Base-by-base conservation (phyloP, 371 early-diverging fungal genomes). In the Mucor irregularis region DNA sequence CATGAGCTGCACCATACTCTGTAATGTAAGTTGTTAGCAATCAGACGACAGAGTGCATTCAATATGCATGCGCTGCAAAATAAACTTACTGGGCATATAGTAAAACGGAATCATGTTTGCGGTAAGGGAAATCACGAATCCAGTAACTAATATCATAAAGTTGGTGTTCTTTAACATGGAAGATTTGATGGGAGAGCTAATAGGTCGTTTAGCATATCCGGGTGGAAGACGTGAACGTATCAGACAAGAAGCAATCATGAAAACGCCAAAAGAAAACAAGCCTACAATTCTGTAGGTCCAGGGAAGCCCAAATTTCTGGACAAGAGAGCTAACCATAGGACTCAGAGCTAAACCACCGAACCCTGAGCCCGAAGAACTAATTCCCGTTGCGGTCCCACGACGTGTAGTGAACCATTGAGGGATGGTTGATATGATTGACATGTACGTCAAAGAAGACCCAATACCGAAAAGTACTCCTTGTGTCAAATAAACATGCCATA, bases 361-460 rank as follows among this genome's bases (percentile, higher is more conserved):
- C 0, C 93, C 93, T 11, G 85, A 77, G 6, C 93, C 93, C 48
- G 89, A 70, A 38, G 86, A 82, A 43, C 86, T 83, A 13, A 92
- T 78, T 8, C 92, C 93, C n/a, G 85, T 85, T 5, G 74, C 74
- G 16, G 65, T 60, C 19, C 67, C 71, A 37, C 49, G 84, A 83
- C 56, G 88, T 30, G 10, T 88, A 76, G 37, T 90, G 73, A 54
- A 73, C 68, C 69, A 71, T 62, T 68, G 71, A 25, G 75, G 72
- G 40, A 72, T 69, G 2, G 69, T 70, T 13, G 70, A 47, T 4
- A 64, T 62, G n/a, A 74, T 48, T 7, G 72, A 59, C 69, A 76
- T 76, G 38, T 72, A 76, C 2, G 70, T 60, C 4, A 72, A 42
- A 22, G 70, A 72, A 16, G 68, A 48, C 0, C 76, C 76, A 33